Evolutionary conservation across 495 filamentous ascomycete species (phyloP).

Genomic region (Chaetomium cochliodes): DNA sequence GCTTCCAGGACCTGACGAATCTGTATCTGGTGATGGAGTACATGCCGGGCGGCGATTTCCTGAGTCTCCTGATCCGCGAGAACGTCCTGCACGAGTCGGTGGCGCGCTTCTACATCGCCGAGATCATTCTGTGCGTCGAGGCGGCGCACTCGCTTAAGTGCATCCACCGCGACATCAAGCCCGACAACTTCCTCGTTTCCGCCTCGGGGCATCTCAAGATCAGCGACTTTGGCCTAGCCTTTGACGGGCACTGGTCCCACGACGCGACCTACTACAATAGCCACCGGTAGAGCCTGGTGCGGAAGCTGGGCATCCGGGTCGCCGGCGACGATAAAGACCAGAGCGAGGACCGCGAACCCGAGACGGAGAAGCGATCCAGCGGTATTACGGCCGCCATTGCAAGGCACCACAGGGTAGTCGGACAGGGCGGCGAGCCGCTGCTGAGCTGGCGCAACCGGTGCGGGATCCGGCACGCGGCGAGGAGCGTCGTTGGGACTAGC

Average conservation of each 20-base stretch:
- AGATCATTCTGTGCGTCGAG: constrained; percentile 94
- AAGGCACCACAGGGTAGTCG: constrained; percentile 47
- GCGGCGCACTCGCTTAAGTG: constrained; percentile 82
- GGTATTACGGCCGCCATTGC: constrained; percentile 49
- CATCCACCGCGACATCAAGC: constrained; percentile 95
- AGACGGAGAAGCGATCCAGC: constrained; percentile 49
- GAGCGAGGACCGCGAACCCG: constrained; percentile 51
- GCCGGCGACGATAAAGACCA: constrained; percentile 74
- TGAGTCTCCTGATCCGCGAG: constrained; percentile 79
- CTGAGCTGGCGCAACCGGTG: constrained; percentile 76
- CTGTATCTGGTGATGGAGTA: constrained; percentile 97
- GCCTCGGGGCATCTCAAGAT: constrained; percentile 89
- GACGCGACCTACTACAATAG: constrained; percentile 80
- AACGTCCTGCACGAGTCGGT: constrained; percentile 73
- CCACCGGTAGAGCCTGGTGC: constrained; percentile 73
- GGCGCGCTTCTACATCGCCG: constrained; percentile 82
- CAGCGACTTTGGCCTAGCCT: constrained; percentile 90
- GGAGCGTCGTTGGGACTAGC: constrained; percentile 90
- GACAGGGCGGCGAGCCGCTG: constrained; percentile 51
- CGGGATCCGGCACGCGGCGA: constrained; percentile 69
- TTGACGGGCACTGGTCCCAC: constrained; percentile 93
- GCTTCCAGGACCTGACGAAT: constrained; percentile 80
- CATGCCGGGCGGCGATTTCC: constrained; percentile 92
- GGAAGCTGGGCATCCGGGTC: constrained; percentile 70
- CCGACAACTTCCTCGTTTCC: constrained; percentile 92